These are phyloP conservation scores for Zalerion maritima DNA, from an alignment of 495 filamentous ascomycete genomes.

Conservation along the genomic window DNA sequence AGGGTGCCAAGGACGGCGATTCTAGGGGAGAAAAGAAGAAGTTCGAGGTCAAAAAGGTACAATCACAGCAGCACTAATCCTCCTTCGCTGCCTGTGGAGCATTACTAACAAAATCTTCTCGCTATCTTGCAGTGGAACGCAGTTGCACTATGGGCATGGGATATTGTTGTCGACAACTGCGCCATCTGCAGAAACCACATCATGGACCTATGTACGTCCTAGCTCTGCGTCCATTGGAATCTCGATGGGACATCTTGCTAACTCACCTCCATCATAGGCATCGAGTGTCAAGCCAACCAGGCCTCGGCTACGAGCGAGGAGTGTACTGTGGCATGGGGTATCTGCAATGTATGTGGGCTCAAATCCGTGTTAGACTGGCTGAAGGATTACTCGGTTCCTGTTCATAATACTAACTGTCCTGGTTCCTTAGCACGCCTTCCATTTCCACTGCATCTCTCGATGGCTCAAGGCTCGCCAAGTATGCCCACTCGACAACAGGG, in stretches of 20 bases:
- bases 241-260: constrained; percentile 1
- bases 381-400: neutral
- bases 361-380: too few relatives aligned
- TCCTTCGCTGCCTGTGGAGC: neutral
- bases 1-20: constrained; percentile 36
- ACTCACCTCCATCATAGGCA: constrained; percentile 43
- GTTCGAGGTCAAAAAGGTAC: constrained; percentile 97
- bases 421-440: constrained; percentile 74
- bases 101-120: constrained; percentile 5
- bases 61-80: too few relatives aligned
- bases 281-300: constrained; percentile 99
- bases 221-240: neutral
- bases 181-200: constrained; percentile 99
- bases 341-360: constrained; percentile 78
- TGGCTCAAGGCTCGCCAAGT: constrained; percentile 99
- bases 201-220: constrained; percentile 82
- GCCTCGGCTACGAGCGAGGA: constrained; percentile 94
- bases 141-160: constrained; percentile 98
- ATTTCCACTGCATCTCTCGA: constrained; percentile 99
- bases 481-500: constrained; percentile 92
- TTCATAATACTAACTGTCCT: constrained; percentile 1
- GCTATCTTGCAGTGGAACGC: constrained; percentile 73
- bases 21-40: constrained; percentile 68
- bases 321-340: constrained; percentile 97
- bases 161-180: constrained; percentile 99